Evolutionary conservation across 2,329 filamentous ascomycete genomes (phyloP).

Genomic region (Periconia sp.): DNA sequence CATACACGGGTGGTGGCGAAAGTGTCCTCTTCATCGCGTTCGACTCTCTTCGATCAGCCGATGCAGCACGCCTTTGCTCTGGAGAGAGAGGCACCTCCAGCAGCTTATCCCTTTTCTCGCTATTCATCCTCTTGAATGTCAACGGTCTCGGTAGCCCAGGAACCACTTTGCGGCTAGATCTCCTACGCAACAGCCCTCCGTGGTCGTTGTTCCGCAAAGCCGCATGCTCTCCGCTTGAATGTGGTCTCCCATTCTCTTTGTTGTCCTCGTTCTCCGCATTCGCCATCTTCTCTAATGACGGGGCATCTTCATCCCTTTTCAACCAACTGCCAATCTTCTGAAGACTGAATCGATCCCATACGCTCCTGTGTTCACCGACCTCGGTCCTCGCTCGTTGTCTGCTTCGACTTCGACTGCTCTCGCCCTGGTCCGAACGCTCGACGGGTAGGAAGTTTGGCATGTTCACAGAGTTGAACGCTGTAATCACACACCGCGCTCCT

Average conservation of each 20-base stretch:
- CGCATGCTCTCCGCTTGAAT: slow-evolving; percentile 33
- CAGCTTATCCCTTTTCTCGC: slow-evolving; percentile 74
- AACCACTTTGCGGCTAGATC: slow-evolving; percentile 62
- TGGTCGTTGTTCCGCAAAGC: slow-evolving; percentile 1
- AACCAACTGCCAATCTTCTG: slow-evolving; percentile 46
- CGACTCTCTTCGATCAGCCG: slow-evolving; percentile 66
- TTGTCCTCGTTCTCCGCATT: slow-evolving; percentile 13
- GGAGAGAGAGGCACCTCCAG: slow-evolving; percentile 64
- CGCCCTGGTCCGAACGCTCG: slow-evolving; percentile 26
- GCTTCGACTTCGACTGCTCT: slow-evolving; percentile 31
- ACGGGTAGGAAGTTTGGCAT: slow-evolving; percentile 31
- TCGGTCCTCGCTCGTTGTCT: slow-evolving; percentile 38
- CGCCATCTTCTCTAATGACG: slow-evolving; percentile 15
- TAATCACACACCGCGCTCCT: not conserved
- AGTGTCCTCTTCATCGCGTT: slow-evolving; percentile 56
- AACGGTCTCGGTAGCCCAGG: slow-evolving; percentile 74
- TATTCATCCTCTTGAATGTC: slow-evolving; percentile 81
- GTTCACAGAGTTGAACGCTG: not conserved
- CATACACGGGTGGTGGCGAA: slow-evolving; percentile 42
- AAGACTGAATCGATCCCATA: slow-evolving; percentile 41
- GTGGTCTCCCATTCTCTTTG: slow-evolving; percentile 38
- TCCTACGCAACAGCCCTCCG: slow-evolving; percentile 26
- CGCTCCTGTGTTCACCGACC: slow-evolving; percentile 35
- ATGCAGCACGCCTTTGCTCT: slow-evolving; percentile 73
- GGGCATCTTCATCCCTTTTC: slow-evolving; percentile 41